Evolutionary conservation across 1,284 basidiomycete species (phyloP).

Genomic region (Puccinia triticina): DNA sequence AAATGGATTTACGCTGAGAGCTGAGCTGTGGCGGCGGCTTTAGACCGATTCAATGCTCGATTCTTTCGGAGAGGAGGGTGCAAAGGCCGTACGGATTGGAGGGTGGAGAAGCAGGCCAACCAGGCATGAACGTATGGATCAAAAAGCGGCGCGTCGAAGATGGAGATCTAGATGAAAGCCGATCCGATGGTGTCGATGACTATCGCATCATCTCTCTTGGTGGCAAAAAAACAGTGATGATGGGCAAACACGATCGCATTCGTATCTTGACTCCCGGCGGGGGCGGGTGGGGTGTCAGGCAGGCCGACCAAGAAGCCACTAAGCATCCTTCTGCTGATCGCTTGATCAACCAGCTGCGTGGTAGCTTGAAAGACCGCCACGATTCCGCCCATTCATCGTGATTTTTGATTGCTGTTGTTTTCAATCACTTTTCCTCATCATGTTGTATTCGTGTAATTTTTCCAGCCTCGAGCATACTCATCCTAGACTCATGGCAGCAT

Average conservation of each 20-base stretch:
- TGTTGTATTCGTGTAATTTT: too few species aligned
- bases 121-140: slow-evolving; percentile 87
- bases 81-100: slow-evolving; percentile 86
- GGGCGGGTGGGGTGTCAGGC: slow-evolving; percentile 76
- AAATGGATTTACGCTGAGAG: neutral
- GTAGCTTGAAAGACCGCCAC: slow-evolving; percentile 19
- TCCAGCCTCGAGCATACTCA: too few species aligned
- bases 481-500: too few species aligned
- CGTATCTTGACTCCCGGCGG: slow-evolving; percentile 88
- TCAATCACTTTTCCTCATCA: too few species aligned
- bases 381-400: slow-evolving; percentile 26
- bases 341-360: slow-evolving; percentile 12
- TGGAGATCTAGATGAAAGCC: slow-evolving; percentile 55
- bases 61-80: slow-evolving; percentile 83
- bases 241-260: slow-evolving; percentile 80
- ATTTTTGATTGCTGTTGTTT: neutral
- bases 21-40: neutral
- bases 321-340: neutral
- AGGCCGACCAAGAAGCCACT: neutral
- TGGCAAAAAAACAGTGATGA: slow-evolving; percentile 83
- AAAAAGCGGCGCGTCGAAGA: slow-evolving; percentile 68
- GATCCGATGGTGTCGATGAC: slow-evolving; percentile 54
- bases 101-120: slow-evolving; percentile 75
- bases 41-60: slow-evolving; percentile 75
- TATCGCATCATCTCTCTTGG: slow-evolving; percentile 81